phyloP scores from a whole-genome alignment of 2,329 filamentous ascomycete genomes.

The Harringtonia lauricola region DNA sequence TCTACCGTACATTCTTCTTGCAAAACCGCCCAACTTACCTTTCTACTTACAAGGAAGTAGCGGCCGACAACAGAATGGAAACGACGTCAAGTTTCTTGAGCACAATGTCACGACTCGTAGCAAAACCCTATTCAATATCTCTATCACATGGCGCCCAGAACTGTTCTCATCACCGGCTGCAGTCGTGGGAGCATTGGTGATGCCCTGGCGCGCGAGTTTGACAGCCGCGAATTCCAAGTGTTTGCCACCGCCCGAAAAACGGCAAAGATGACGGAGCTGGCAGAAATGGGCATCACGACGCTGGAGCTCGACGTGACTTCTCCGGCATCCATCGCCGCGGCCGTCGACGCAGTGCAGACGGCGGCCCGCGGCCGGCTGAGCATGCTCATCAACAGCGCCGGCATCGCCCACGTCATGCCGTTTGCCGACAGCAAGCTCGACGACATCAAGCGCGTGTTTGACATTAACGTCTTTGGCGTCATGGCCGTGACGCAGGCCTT shows the following conservation, averaged over 20 bases:
- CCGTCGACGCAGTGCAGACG: conserved; percentile 7
- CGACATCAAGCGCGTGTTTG: conserved; percentile 9
- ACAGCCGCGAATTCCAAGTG: conserved; percentile 17
- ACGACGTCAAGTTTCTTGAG: no score
- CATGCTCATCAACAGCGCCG: conserved; percentile 15
- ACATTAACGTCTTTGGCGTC: conserved; percentile 18
- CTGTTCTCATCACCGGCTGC: conserved; percentile 22
- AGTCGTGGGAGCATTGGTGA: conserved; percentile 20
- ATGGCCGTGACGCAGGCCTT: conserved; percentile 21
- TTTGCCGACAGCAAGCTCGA: conserved; percentile 10
- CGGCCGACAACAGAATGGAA: no score
- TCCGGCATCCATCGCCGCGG: conserved; percentile 14
- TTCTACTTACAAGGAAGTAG: no score
- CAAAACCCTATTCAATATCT: no score
- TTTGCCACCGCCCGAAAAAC: conserved; percentile 20
- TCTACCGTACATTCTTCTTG: no score
- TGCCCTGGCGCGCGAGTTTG: conserved; percentile 20
- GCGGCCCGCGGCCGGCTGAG: conserved; percentile 6
- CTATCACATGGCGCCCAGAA: conserved; percentile 10
- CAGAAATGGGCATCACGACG: conserved; percentile 14
- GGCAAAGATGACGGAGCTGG: conserved; percentile 15
- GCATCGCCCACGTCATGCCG: conserved; percentile 10
- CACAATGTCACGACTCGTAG: no score
- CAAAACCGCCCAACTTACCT: no score
- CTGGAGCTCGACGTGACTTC: conserved; percentile 20